phyloP scores from a whole-genome alignment of 2,329 filamentous ascomycete species.

The Fusarium staphyleae region DNA sequence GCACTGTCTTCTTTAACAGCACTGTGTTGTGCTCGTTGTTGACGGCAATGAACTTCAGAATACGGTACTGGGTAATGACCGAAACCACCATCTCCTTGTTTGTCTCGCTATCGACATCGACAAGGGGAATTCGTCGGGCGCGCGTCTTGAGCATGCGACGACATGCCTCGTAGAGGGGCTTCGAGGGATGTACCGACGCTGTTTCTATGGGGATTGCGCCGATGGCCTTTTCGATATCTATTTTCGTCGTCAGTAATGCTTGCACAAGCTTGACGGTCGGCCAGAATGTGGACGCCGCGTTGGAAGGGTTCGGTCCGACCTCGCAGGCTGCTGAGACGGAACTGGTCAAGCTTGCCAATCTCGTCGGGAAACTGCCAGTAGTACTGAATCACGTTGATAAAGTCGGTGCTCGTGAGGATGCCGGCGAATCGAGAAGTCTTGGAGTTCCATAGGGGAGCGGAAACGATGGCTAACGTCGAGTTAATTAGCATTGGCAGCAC shows the following conservation, averaged over 20 bases:
- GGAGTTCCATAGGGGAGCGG: slow-evolving; percentile 96
- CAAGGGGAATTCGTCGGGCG: slow-evolving; percentile 89
- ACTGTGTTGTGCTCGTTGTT: slow-evolving; percentile 87
- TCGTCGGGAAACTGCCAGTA: slow-evolving; percentile 97
- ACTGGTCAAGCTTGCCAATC: slow-evolving; percentile 89
- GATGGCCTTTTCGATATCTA: slow-evolving; percentile 95
- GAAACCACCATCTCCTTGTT: slow-evolving; percentile 91
- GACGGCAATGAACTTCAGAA: slow-evolving; percentile 97
- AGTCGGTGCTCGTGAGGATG: slow-evolving; percentile 93
- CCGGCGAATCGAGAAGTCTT: slow-evolving; percentile 92
- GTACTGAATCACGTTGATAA: slow-evolving; percentile 98
- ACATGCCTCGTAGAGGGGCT: slow-evolving; percentile 93
- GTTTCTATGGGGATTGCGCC: slow-evolving; percentile 92
- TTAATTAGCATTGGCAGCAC: slow-evolving; percentile 25
- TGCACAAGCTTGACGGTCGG: background rate
- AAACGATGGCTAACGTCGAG: slow-evolving; percentile 79
- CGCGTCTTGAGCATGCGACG: slow-evolving; percentile 92
- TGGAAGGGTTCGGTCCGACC: slow-evolving; percentile 58
- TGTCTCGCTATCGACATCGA: slow-evolving; percentile 94
- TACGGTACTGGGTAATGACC: slow-evolving; percentile 97
- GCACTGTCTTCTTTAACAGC: slow-evolving; percentile 84
- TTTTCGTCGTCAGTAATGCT: slow-evolving; percentile 26
- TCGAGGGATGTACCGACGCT: slow-evolving; percentile 90
- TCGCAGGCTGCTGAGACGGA: slow-evolving; percentile 88
- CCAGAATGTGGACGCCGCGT: background rate